phyloP scores from a whole-genome alignment of 768 basidiomycete species.

The Boletus barrowsii region DNA sequence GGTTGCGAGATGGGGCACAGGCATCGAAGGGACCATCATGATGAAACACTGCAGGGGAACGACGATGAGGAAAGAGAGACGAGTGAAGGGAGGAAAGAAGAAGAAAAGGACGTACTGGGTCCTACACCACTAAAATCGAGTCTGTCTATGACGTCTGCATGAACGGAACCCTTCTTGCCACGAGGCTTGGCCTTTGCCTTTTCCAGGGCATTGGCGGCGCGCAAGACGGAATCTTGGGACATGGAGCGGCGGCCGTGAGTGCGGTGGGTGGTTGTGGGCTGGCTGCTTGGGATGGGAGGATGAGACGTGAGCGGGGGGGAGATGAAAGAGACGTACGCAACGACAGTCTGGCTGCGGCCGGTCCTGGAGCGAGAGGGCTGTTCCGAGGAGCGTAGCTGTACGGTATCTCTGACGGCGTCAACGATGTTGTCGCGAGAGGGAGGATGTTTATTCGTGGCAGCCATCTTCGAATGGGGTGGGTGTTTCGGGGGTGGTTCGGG shows the following conservation, averaged over 20 bases:
- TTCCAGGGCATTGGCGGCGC: constrained; percentile 38
- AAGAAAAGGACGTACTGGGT: constrained; percentile 55
- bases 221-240: constrained; percentile 48
- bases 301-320: constrained; percentile 19
- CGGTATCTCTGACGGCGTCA: constrained; percentile 69
- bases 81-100: not conserved
- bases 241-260: constrained; percentile 42
- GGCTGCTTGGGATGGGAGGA: constrained; percentile 15
- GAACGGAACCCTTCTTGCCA: constrained; percentile 70
- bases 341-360: constrained; percentile 56
- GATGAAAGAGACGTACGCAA: constrained; percentile 19
- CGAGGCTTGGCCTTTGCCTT: constrained; percentile 49
- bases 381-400: constrained; percentile 48
- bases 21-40: constrained; percentile 93
- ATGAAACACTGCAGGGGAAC: constrained; percentile 66
- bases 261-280: constrained; percentile 22
- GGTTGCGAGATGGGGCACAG: constrained; percentile 86
- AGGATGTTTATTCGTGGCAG: constrained; percentile 30
- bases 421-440: constrained; percentile 42
- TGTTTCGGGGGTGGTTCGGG: constrained; percentile 33
- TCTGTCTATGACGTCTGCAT: constrained; percentile 88
- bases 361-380: constrained; percentile 45
- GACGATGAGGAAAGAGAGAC: not conserved
- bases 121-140: constrained; percentile 85
- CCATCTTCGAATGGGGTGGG: constrained; percentile 23